Evolutionary conservation across 1,284 basidiomycete species (phyloP).

Genomic region (Microbotryum saponariae): DNA sequence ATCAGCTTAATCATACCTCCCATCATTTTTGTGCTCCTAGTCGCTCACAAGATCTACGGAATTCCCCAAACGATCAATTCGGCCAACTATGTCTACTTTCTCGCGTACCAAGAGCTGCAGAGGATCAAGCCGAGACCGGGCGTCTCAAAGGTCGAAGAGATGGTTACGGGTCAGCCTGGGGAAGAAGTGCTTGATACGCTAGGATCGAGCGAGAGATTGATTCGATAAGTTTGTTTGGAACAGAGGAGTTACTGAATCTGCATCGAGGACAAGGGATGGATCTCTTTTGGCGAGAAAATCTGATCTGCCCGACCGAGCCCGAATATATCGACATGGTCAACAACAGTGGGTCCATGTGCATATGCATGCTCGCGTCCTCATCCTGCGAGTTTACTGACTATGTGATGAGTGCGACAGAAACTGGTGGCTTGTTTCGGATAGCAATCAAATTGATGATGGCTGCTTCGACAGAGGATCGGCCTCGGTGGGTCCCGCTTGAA

Average conservation of each 20-base stretch:
- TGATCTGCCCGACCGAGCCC: constrained; percentile 87
- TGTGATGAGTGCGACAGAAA: constrained; percentile 55
- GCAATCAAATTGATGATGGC: constrained; percentile 97
- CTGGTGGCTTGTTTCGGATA: constrained; percentile 85
- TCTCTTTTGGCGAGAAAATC: constrained; percentile 83
- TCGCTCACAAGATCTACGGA: constrained; percentile 91
- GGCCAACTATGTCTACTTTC: constrained; percentile 94
- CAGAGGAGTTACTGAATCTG: constrained; percentile 77
- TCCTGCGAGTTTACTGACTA: background rate
- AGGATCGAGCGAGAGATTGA: background rate
- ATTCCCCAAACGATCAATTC: constrained; percentile 95
- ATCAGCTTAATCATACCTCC: background rate
- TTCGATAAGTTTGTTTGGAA: background rate
- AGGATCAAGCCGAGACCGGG: constrained; percentile 21
- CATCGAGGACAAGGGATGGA: constrained; percentile 96
- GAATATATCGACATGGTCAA: constrained; percentile 96
- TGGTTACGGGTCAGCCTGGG: constrained; percentile 36
- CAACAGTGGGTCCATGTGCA: constrained; percentile 61
- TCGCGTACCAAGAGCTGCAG: constrained; percentile 67
- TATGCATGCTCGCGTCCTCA: background rate
- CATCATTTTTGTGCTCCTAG: constrained; percentile 41
- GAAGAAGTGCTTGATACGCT: background rate
- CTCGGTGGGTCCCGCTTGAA: background rate
- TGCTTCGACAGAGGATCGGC: constrained; percentile 48
- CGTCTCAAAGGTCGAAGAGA: constrained; percentile 30